phyloP scores from a whole-genome alignment of 371 early-diverging fungal species.

The Mucor indicus region DNA sequence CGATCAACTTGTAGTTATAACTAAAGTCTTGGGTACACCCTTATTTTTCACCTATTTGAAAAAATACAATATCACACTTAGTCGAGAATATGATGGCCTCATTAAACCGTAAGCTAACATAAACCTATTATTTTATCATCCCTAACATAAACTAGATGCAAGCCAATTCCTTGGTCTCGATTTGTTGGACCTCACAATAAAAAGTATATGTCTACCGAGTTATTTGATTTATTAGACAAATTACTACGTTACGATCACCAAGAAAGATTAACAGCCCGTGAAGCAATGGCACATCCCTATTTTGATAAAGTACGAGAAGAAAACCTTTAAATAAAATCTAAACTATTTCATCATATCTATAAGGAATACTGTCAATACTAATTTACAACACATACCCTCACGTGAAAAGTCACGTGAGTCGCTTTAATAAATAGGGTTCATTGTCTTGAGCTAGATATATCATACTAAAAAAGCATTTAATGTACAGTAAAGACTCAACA shows the following conservation, averaged over 20 bases:
- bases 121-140: not conserved
- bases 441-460: too few relatives aligned
- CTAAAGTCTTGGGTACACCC: slow-evolving; percentile 95
- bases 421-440: too few relatives aligned
- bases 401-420: too few relatives aligned
- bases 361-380: too few relatives aligned
- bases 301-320: too few relatives aligned
- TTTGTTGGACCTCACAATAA: slow-evolving; percentile 88
- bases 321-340: too few relatives aligned
- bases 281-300: slow-evolving; percentile 95
- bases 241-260: slow-evolving; percentile 97
- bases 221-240: slow-evolving; percentile 92
- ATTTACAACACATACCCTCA: too few relatives aligned
- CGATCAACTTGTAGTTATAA: slow-evolving; percentile 98
- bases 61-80: slow-evolving; percentile 90
- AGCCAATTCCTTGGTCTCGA: slow-evolving; percentile 90
- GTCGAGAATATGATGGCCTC: slow-evolving; percentile 6
- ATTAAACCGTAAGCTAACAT: slow-evolving; percentile 5
- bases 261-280: slow-evolving; percentile 90
- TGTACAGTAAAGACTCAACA: too few relatives aligned
- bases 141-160: too few relatives aligned
- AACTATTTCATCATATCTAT: too few relatives aligned
- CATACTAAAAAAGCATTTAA: too few relatives aligned
- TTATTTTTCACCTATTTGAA: slow-evolving; percentile 86
- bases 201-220: slow-evolving; percentile 84